Percentiles rank a stretch among this genome's conserved stretches.
Evolutionary conservation across 2,329 filamentous ascomycete species (phyloP).

Genomic region (Didymella pomorum): DNA sequence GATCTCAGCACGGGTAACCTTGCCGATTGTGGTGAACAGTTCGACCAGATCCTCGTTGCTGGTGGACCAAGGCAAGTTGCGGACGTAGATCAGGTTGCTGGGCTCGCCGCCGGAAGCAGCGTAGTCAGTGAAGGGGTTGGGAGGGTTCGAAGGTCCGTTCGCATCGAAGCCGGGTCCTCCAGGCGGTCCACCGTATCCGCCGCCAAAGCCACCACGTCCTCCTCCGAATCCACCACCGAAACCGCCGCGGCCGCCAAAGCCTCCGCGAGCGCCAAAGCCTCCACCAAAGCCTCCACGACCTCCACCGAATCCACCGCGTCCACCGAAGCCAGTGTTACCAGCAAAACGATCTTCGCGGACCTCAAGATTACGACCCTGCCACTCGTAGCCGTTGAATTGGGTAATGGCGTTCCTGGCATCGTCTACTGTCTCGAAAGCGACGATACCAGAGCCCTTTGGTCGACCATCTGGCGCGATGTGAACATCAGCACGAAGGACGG

Average conservation of each 20-base stretch:
- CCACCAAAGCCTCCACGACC: conserved; percentile 66
- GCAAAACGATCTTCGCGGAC: conserved; percentile 97
- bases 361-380: conserved; percentile 92
- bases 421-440: conserved; percentile 93
- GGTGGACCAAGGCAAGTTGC: conserved; percentile 98
- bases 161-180: conserved; percentile 56
- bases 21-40: conserved; percentile 96
- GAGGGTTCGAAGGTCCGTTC: conserved; percentile 61
- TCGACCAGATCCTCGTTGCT: conserved; percentile 98
- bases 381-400: conserved; percentile 98
- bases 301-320: conserved; percentile 61
- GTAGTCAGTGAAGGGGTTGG: conserved; percentile 94
- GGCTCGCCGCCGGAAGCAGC: conserved; percentile 87
- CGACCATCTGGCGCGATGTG: conserved; percentile 90
- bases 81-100: conserved; percentile 88
- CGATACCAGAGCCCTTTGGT: conserved; percentile 95
- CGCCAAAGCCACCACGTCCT: conserved; percentile 54
- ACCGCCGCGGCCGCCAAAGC: conserved; percentile 58
- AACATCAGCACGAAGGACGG: conserved; percentile 92
- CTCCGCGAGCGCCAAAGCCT: conserved; percentile 53
- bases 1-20: conserved; percentile 98
- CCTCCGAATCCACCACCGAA: conserved; percentile 48
- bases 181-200: conserved; percentile 50
- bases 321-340: conserved; percentile 58
- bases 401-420: conserved; percentile 95